Evolutionary conservation across 345 rosid genomes (phyloP).

Genomic region (Eucalyptus globulus): DNA sequence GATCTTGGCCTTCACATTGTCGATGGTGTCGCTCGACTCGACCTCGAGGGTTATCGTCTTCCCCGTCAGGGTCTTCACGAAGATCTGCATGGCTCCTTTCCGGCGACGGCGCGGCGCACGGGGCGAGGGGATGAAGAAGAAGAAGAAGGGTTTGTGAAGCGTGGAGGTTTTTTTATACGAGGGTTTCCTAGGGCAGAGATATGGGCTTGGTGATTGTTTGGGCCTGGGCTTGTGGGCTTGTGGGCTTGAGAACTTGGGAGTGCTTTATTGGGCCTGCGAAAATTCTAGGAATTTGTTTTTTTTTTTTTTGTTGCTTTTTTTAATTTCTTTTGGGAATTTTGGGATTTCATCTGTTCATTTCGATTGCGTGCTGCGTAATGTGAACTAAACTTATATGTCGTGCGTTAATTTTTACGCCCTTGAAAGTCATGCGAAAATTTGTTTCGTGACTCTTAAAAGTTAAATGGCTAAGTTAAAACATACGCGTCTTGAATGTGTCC

Average conservation of each 20-base stretch:
- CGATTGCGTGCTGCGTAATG: neutral
- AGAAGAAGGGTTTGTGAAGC: neutral
- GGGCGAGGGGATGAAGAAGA: neutral
- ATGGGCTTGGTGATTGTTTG: neutral
- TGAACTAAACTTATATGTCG: neutral
- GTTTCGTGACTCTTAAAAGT: neutral
- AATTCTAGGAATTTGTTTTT: neutral
- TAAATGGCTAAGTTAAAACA: neutral
- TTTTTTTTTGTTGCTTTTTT: neutral
- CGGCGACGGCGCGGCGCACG: neutral
- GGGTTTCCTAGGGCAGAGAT: neutral
- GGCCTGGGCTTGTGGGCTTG: neutral
- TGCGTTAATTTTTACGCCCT: neutral
- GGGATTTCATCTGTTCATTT: neutral
- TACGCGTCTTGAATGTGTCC: rapidly evolving
- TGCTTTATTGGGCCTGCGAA: neutral
- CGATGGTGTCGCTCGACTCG: slow-evolving; percentile 52
- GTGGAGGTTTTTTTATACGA: neutral
- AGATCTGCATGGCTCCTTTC: slow-evolving; percentile 40
- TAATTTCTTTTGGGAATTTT: neutral
- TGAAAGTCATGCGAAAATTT: neutral
- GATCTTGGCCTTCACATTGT: slow-evolving; percentile 60
- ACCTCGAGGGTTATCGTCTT: slow-evolving; percentile 65
- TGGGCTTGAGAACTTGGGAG: neutral
- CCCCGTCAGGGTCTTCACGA: slow-evolving; percentile 70